These are phyloP conservation scores for Niebla homalea DNA, from an alignment of 495 filamentous ascomycete species.

Conservation along the genomic window DNA sequence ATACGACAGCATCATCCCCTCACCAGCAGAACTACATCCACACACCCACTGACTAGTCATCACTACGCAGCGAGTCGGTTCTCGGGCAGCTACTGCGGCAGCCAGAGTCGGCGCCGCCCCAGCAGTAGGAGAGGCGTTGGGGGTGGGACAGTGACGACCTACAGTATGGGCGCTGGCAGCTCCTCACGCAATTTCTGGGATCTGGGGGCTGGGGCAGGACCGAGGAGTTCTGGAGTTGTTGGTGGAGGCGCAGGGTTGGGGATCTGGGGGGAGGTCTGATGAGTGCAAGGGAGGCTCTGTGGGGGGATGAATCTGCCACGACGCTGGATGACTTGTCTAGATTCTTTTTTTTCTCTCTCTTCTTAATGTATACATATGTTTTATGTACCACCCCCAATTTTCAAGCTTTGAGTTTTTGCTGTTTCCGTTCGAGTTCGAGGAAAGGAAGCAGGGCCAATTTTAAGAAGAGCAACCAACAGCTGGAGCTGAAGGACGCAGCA, in stretches of 20 bases:
- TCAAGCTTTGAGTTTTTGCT: no score
- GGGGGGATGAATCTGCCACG: no score
- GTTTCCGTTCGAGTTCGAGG: no score
- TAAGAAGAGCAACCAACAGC: no score
- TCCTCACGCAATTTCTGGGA: conserved; percentile 67
- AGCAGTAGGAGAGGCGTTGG: conserved; percentile 36
- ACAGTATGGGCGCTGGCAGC: conserved; percentile 37
- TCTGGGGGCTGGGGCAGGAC: conserved; percentile 50
- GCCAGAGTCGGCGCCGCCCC: conserved; percentile 59
- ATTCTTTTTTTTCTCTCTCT: no score
- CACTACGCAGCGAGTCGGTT: conserved; percentile 35
- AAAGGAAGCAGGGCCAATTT: no score
- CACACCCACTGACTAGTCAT: conserved; percentile 28
- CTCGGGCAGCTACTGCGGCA: conserved; percentile 57
- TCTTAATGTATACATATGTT: no score
- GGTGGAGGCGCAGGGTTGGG: conserved; percentile 47
- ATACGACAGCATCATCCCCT: conserved; percentile 80
- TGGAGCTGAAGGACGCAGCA: no score
- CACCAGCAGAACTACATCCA: conserved; percentile 57
- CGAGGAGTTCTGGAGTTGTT: conserved; percentile 37
- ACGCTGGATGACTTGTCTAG: no score
- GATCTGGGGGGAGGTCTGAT: conserved; percentile 58
- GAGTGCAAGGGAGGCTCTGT: no score
- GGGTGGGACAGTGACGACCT: conserved; percentile 2
- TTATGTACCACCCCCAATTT: no score